Evolutionary conservation across 805 yeast genomes (phyloP), one percentile per base, ranked within the genome.

Genomic region (Debaryomyces maramus): DNA sequence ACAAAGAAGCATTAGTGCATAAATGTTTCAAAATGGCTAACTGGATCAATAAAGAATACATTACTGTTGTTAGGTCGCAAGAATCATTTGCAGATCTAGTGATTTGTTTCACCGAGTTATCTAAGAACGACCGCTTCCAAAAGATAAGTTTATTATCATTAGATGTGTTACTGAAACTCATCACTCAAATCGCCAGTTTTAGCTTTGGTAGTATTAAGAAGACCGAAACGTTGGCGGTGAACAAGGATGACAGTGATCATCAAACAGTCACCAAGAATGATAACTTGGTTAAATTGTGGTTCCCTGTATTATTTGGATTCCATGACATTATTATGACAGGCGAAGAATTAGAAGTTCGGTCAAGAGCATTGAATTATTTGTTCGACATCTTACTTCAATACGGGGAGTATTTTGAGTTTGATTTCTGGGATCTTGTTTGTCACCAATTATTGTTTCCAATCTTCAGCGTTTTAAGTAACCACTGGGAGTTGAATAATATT

Each of bases 281-380:
- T 26, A 53, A 67, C 5, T 70, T 82, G 44, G 69, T 68, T 33
- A 81, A 80, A 47, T 69, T 81, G 10, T 88, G 96, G 95, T 85
- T 85, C 66, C 96, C 97, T 2, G 73, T 91, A n/a, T 63, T 93
- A 46, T 79, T 75, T 46, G 86, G 95, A 10, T 86, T 88, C 63
- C 88, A 89, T 56, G 89, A 87, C 45, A 84, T 91, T 6, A 87
- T 90, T 22, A 88, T 90, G 95, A 82, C 83, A 0, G 97, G 97
- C 3, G 89, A 84, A 40, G 99, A 93, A 61, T 69, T 93, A 36
- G 99, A 93, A 62, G 96, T 90, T 3, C 78, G 99, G 53, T 85
- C 97, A 0, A 74, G 88, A 40, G 96, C 97, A 0, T 71, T 93
- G 54, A 85, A 82, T 46, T 81, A 76, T 52, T 73, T 91, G 67